Base-by-base conservation (phyloP, 2,329 filamentous ascomycete species). In the Domatiomyces globalis region DNA sequence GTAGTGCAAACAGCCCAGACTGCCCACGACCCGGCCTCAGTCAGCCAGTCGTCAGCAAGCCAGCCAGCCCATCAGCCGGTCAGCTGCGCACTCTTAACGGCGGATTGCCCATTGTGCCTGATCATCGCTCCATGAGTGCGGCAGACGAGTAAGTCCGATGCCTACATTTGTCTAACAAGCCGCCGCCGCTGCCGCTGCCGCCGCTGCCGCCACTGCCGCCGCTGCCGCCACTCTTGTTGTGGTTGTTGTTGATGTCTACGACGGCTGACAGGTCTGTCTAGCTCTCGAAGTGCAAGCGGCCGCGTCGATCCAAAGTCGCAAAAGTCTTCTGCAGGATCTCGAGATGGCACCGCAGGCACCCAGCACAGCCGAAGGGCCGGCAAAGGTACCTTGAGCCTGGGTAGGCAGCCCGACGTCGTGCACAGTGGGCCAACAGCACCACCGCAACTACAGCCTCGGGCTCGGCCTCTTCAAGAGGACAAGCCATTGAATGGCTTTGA, bases 401-500 rank as follows among this genome's bases (percentile, higher is more conserved):
- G 45, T 48, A 52, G 46, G 46, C 51, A 50, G 7, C 42, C 50
- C 6, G 56, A 56, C 42, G 51, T 43, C 29, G 36, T 49, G 15
- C 17, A 25, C 20, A 25, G 20, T 9, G 6, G 19, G n/a, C 43
- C 51, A 4, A 17, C 51, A 45, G 49, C 43, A 44, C 33, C 25
- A 29, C 47, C 48, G 15, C 27, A 33, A 20, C 49, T 25, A 42
- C 49, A 51, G 27, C 18, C 33, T 4, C 6, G 4, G 9, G 18
- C 25, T 20, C 33, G 43, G 22, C 19, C 17, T 29, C 22, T 22
- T 22, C 45, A 51, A 29, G 19, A 67, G 48, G 69, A 72, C 61
- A 60, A 66, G 36, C 63, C 70, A n/a, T 66, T 71, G 20, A 62
- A 62, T 19, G 66, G 64, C 5, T 73, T 73, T 62, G 73, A 73